Evolutionary conservation across 1,284 basidiomycete genomes (phyloP).

Genomic region (Trichosporon inkin): DNA sequence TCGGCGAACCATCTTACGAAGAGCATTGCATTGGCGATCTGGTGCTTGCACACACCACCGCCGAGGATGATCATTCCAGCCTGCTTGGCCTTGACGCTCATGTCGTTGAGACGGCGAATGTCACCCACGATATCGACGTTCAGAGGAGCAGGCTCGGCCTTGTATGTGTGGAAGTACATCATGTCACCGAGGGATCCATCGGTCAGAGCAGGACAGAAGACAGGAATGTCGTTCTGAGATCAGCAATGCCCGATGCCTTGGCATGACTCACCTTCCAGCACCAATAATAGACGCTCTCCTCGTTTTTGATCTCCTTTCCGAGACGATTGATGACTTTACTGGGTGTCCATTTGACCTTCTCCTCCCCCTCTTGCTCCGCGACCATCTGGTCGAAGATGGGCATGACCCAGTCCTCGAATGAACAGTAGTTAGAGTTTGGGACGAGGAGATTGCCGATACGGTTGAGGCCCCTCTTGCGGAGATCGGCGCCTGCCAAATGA

Average conservation of each 20-base stretch:
- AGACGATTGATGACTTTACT: constrained; percentile 85
- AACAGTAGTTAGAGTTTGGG: constrained; percentile 99
- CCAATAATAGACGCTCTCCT: constrained; percentile 98
- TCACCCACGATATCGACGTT: constrained; percentile 92
- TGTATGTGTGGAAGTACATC: constrained; percentile 98
- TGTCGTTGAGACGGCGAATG: constrained; percentile 86
- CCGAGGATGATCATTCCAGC: constrained; percentile 99
- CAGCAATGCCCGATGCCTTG: not conserved
- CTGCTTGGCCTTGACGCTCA: constrained; percentile 79
- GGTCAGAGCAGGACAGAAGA: constrained; percentile 97
- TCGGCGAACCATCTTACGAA: constrained; percentile 60
- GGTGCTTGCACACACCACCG: constrained; percentile 98
- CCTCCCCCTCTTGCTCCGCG: constrained; percentile 64
- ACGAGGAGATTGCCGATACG: constrained; percentile 97
- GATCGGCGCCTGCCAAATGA: constrained; percentile 79
- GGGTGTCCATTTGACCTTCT: constrained; percentile 69
- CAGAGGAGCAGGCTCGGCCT: constrained; percentile 69
- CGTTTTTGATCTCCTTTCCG: constrained; percentile 93
- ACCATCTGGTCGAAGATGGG: constrained; percentile 92
- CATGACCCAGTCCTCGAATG: constrained; percentile 97
- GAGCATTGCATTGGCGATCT: constrained; percentile 98
- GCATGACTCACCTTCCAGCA: constrained; percentile 79
- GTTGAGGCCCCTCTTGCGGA: constrained; percentile 87
- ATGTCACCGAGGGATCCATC: constrained; percentile 98
- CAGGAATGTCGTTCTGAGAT: constrained; percentile 87